These are phyloP conservation scores for Hypoxylon sp. DNA, from an alignment of 2,329 filamentous ascomycete genomes.

Conservation along the genomic window DNA sequence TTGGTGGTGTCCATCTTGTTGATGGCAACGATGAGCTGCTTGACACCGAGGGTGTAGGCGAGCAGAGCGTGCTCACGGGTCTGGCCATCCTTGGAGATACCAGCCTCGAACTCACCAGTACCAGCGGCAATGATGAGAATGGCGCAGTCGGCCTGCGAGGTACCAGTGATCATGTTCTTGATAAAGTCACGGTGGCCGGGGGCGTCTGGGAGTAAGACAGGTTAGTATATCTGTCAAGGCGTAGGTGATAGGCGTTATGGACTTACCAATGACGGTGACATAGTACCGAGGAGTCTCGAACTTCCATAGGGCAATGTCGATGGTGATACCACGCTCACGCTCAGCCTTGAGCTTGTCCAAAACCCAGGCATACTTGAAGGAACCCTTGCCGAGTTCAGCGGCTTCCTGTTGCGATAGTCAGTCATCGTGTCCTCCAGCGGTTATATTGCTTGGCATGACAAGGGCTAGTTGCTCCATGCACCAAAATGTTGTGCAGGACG, in stretches of 20 bases:
- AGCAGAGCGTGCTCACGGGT: constrained; percentile 99
- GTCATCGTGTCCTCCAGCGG: constrained; percentile 14
- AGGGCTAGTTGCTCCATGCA: constrained; percentile 36
- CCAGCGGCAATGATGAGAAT: constrained; percentile 99
- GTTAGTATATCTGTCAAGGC: constrained; percentile 38
- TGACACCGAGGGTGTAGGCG: constrained; percentile 99
- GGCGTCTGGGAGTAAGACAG: constrained; percentile 70
- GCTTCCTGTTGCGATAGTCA: constrained; percentile 77
- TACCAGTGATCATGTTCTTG: constrained; percentile 99
- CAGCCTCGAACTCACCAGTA: constrained; percentile 99
- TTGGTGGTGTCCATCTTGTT: constrained; percentile 99
- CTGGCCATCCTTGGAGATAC: constrained; percentile 99
- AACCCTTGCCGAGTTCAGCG: constrained; percentile 99
- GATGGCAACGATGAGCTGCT: constrained; percentile 99
- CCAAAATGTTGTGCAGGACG: constrained; percentile 35
- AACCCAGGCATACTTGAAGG: constrained; percentile 99
- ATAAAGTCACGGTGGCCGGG: constrained; percentile 99
- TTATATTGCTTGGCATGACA: constrained; percentile 30
- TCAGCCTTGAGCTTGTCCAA: constrained; percentile 99
- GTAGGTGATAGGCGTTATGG: constrained; percentile 38
- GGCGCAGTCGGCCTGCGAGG: constrained; percentile 99
- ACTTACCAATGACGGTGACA: constrained; percentile 95
- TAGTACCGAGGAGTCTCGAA: constrained; percentile 99
- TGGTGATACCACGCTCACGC: constrained; percentile 99
- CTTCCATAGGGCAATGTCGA: constrained; percentile 99